A percentile compares a stretch with the other conserved stretches of the same genome.
Evolutionary conservation across 371 early-diverging fungal species (phyloP).

Genomic region (Mucor circinelloides): DNA sequence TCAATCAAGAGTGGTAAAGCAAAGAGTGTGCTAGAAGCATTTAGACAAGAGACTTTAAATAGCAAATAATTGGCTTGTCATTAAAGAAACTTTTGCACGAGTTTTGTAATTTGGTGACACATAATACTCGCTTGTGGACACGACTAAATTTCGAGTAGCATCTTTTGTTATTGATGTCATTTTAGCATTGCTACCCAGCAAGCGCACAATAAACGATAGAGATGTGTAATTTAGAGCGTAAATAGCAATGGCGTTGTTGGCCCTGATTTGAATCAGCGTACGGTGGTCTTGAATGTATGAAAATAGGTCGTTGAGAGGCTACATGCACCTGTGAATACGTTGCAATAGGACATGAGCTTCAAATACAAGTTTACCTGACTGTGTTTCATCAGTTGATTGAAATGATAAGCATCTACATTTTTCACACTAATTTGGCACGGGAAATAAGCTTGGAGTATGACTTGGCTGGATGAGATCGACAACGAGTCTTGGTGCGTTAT

Average conservation of each 20-base stretch:
- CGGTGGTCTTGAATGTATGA: not conserved
- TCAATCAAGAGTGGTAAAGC: conserved; percentile 77
- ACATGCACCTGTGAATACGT: no score
- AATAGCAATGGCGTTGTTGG: not conserved
- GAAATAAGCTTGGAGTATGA: conserved; percentile 11
- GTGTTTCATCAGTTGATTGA: not conserved
- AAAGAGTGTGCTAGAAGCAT: conserved; percentile 61
- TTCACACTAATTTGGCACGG: conserved; percentile 1
- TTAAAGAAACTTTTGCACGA: conserved; percentile 7
- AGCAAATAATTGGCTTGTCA: not conserved
- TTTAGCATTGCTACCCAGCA: not conserved
- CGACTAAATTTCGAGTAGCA: not conserved
- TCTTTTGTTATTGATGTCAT: not conserved
- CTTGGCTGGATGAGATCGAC: conserved; percentile 9
- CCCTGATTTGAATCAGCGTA: not conserved
- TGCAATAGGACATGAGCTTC: no score
- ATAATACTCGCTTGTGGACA: conserved; percentile 1
- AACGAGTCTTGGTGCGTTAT: not conserved
- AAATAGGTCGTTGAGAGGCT: not conserved
- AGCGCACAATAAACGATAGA: not conserved
- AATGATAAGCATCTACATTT: not conserved
- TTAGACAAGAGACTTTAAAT: conserved; percentile 53
- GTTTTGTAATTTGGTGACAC: conserved; percentile 2
- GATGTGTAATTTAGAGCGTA: not conserved
- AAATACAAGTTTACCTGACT: not conserved